phyloP scores from a whole-genome alignment of 257 asterid species.

The Solanum pimpinellifolium region DNA sequence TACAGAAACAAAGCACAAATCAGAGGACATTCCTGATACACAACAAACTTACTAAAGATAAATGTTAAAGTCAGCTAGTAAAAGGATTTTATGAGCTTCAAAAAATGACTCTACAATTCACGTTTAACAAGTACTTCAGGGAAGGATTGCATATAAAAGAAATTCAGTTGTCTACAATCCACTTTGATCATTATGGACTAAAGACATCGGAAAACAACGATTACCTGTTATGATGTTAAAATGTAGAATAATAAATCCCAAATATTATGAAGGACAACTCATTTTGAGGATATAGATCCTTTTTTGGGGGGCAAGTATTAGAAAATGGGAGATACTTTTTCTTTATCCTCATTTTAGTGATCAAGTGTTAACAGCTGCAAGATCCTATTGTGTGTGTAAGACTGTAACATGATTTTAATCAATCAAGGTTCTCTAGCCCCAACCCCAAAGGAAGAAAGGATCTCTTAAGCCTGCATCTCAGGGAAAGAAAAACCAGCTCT shows the following conservation, averaged over 20 bases:
- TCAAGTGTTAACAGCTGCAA: background rate
- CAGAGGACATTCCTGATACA: background rate
- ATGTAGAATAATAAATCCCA: background rate
- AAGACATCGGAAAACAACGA: background rate
- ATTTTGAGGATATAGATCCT: background rate
- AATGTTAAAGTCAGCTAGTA: background rate
- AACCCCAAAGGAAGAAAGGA: background rate
- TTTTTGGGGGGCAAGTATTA: background rate
- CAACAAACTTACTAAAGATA: background rate
- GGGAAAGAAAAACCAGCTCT: background rate
- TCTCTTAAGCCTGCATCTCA: background rate
- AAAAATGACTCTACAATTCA: background rate
- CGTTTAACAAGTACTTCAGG: background rate
- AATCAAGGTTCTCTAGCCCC: background rate
- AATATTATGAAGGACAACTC: background rate
- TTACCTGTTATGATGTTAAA: background rate
- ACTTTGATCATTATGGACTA: background rate
- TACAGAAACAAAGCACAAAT: background rate
- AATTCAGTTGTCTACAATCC: background rate
- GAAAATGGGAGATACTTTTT: background rate
- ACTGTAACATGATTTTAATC: background rate
- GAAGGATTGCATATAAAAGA: background rate
- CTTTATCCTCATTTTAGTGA: background rate
- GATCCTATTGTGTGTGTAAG: background rate
- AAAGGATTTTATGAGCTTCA: background rate